Conservation (phyloP, 768 basidiomycete species). For the Boletellus emodensis region DNA sequence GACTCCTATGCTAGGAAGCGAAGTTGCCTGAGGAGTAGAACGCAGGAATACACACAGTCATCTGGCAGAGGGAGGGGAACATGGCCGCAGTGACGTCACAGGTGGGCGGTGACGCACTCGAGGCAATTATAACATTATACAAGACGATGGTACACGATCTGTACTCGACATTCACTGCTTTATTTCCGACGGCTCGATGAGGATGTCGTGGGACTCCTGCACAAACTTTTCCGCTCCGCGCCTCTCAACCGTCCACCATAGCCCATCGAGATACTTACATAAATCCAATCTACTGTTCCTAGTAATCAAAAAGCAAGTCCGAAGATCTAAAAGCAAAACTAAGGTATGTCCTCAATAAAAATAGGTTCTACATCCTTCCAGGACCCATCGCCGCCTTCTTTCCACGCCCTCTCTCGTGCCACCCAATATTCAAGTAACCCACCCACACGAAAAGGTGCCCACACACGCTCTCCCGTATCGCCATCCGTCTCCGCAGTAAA, state of each 20-base stretch:
- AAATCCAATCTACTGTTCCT: too few relatives aligned
- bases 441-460: conserved; percentile 60
- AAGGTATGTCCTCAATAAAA: conserved; percentile 61
- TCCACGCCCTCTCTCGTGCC: conserved; percentile 67
- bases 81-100: conserved; percentile 25
- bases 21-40: not conserved
- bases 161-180: conserved; percentile 15
- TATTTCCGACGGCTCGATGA: conserved; percentile 30
- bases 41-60: too few relatives aligned
- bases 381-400: conserved; percentile 24
- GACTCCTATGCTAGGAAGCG: too few relatives aligned
- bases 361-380: conserved; percentile 79
- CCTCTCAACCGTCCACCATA: conserved; percentile 48
- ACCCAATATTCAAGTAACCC: conserved; percentile 77
- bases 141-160: not conserved
- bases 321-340: not conserved
- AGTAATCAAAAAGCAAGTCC: not conserved
- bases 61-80: not conserved
- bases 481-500: conserved; percentile 77
- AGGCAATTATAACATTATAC: conserved; percentile 5
- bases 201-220: conserved; percentile 53
- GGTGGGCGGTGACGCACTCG: conserved; percentile 20
- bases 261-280: too few relatives aligned
- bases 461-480: conserved; percentile 88
- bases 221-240: conserved; percentile 64